Evolutionary conservation across 768 basidiomycete genomes (phyloP), one percentile per base, ranked within the genome.

Genomic region (Lactarius hatsudake): DNA sequence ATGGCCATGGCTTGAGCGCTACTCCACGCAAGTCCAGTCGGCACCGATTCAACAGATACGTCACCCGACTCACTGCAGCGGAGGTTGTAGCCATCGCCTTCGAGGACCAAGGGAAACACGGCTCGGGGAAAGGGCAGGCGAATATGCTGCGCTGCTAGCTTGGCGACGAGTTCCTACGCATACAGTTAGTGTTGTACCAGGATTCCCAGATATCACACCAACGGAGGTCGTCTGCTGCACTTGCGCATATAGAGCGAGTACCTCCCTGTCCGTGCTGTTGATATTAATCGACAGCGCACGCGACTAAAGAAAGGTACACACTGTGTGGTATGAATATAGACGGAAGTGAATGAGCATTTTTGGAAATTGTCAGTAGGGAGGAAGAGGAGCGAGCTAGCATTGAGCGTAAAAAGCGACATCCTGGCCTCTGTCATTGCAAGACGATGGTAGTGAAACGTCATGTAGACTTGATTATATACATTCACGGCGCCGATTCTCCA

Each of bases 381-480:
- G 18, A 62, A 54, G 13, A 65, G 28, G 13, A 43, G 36, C 20
- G 20, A 61, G 26, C 40, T 56, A 40, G 5, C 28, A 28, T 55
- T n/a, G 45, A 65, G n/a, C 9, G 54, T n/a, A 32, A 40, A 66
- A 40, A 17, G 28, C 5, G 59, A 45, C 56, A 63, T 48, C 51
- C 32, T 57, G 67, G 43, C 58, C 59, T 45, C 58, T 60, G 59
- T 30, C 66, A 64, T 58, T 61, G 62, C 38, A 34, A 64, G 48
- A 61, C 53, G 61, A 58, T 66, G 42, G 32, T 26, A 40, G 17
- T 17, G 36, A 55, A 43, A 59, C 15, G 62, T 63, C 66, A 63
- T 54, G 32, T 26, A n/a, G 59, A 56, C 59, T 48, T 28, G 62
- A 34, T 64, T 68, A 68, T 68, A 60, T 68, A 68, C 67, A 64